These are phyloP conservation scores for Fusarium mexicanum DNA, from an alignment of 2,329 filamentous ascomycete species.

Conservation along the genomic window DNA sequence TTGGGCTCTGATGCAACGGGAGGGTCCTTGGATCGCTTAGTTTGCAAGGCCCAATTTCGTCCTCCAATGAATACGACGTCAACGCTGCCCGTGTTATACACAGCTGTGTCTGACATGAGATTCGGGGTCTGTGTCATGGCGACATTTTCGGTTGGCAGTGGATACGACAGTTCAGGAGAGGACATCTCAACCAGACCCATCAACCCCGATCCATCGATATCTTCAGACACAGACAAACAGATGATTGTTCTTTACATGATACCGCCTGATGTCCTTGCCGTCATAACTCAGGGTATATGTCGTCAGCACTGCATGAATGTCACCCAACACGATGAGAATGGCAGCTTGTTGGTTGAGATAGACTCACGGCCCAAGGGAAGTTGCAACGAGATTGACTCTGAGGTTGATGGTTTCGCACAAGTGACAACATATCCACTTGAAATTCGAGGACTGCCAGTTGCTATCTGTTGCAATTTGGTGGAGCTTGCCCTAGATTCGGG, in stretches of 20 bases:
- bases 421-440: constrained; percentile 43
- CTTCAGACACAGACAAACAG: constrained; percentile 43
- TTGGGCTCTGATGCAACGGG: constrained; percentile 70
- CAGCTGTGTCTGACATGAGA: constrained; percentile 63
- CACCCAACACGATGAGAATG: constrained; percentile 5
- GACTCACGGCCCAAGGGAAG: constrained; percentile 34
- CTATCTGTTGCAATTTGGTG: constrained; percentile 45
- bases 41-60: constrained; percentile 67
- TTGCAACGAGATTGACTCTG: constrained; percentile 34
- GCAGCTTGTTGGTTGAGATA: constrained; percentile 18
- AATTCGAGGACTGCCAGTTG: constrained; percentile 46
- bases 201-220: not conserved
- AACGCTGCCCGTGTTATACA: constrained; percentile 61
- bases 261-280: constrained; percentile 64
- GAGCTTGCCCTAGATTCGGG: constrained; percentile 48
- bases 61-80: constrained; percentile 44
- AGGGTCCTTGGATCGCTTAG: constrained; percentile 59
- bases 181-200: not conserved
- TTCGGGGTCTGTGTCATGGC: constrained; percentile 69
- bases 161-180: constrained; percentile 14
- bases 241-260: constrained; percentile 69
- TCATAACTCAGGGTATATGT: constrained; percentile 38
- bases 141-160: constrained; percentile 55
- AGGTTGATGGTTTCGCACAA: constrained; percentile 25
- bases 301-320: constrained; percentile 2